phyloP scores from a whole-genome alignment of 2,329 filamentous ascomycete genomes.

The Anisogramma anomala region DNA sequence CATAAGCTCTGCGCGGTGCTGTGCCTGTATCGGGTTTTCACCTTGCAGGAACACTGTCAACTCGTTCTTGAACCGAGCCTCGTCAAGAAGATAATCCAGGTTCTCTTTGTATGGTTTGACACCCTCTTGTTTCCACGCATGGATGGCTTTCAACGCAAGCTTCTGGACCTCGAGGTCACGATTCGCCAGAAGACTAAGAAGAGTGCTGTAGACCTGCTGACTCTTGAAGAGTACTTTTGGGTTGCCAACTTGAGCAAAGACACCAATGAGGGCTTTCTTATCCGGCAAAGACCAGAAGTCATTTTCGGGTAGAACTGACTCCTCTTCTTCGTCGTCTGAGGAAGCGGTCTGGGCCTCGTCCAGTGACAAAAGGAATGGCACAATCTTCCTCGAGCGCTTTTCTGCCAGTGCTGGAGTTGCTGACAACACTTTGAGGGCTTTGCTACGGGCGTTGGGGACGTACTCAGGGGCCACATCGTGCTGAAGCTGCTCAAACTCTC shows the following conservation, averaged over 20 bases:
- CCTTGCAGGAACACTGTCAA: slow-evolving; percentile 78
- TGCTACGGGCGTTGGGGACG: slow-evolving; percentile 51
- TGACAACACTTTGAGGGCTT: slow-evolving; percentile 69
- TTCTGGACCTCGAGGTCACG: slow-evolving; percentile 87
- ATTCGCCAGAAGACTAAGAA: slow-evolving; percentile 69
- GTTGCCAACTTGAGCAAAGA: slow-evolving; percentile 80
- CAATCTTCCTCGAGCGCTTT: slow-evolving; percentile 70
- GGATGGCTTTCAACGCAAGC: slow-evolving; percentile 67
- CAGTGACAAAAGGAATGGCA: slow-evolving; percentile 80
- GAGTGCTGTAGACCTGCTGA: slow-evolving; percentile 60
- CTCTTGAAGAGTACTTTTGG: slow-evolving; percentile 72
- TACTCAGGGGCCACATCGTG: slow-evolving; percentile 43
- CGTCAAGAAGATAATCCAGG: slow-evolving; percentile 76
- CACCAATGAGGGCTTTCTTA: slow-evolving; percentile 66
- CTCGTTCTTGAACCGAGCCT: slow-evolving; percentile 85
- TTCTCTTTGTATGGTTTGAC: slow-evolving; percentile 75
- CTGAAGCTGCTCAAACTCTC: slow-evolving; percentile 47
- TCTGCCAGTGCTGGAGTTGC: slow-evolving; percentile 69
- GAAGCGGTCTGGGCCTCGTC: slow-evolving; percentile 40
- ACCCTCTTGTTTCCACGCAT: slow-evolving; percentile 76
- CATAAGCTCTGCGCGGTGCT: slow-evolving; percentile 64
- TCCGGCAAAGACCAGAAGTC: slow-evolving; percentile 62
- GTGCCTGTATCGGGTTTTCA: slow-evolving; percentile 58
- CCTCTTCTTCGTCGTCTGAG: slow-evolving; percentile 29
- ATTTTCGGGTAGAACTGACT: slow-evolving; percentile 26